Evolutionary conservation across 2,329 filamentous ascomycete species (phyloP), one percentile per base, ranked within the genome.

Genomic region (Alternaria gansuensis): DNA sequence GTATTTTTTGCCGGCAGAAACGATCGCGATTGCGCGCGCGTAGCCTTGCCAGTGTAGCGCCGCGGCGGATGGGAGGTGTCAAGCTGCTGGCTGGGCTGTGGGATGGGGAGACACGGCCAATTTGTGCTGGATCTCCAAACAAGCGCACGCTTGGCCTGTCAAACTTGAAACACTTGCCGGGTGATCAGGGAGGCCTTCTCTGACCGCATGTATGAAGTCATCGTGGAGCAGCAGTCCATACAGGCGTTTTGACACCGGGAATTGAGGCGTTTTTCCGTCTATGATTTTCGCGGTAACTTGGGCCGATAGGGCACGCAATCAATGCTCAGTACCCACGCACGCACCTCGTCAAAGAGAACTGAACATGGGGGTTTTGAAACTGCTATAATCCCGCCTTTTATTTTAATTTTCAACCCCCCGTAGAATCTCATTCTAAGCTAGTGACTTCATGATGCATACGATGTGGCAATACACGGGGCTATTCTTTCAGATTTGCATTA

Each of bases 191-290:
- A 41, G 36, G 43, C 48, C 14, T 39, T 34, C n/a, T 41, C 53
- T 62, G 51, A 54, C 51, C 54, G 54, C 54, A 63, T 52, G 7
- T 61, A 52, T 61, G 57, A 60, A 57, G 57, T 63, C 60, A 57
- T 58, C 11, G 9, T 48, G 44, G 44, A 48, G 44, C 29, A 48
- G 14, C 31, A 24, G 37, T 40, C 24, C 37, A 24, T 34, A n/a
- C 44, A 24, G 6, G 10, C 21, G 29, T 48, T 48, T 14, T 48
- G 31, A 36, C 21, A 46, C 29, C 21, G 29, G 10, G 13, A 31
- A 14, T 23, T 11, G 31, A 34, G 29, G 31, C 44, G 21, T 36
- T 34, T 17, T n/a, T 13, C 41, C 3, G 21, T 23, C 44, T 48
- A 1, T 34, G 44, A n/a, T 48, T 17, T 36, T 21, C 44, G 44